Evolutionary conservation across 345 rosid species (phyloP).

Genomic region (Trapa incisa): DNA sequence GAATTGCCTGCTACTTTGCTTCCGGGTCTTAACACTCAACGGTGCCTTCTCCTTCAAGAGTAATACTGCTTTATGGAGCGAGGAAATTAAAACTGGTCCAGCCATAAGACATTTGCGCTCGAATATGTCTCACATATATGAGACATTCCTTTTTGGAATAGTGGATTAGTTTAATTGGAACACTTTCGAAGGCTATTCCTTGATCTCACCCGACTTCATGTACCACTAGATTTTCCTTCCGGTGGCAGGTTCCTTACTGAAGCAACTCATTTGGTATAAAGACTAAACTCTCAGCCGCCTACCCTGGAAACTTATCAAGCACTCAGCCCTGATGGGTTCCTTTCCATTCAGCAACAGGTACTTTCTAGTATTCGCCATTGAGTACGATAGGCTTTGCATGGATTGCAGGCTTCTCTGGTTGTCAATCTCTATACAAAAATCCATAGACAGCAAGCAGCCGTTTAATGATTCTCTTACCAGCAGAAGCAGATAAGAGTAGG

Average conservation of each 20-base stretch:
- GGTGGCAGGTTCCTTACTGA: conserved; percentile 59
- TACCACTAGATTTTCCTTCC: conserved; percentile 64
- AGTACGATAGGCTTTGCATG: too few relatives aligned
- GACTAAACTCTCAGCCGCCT: conserved; percentile 53
- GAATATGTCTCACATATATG: conserved; percentile 7
- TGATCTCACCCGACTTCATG: conserved; percentile 70
- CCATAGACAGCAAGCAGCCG: background rate
- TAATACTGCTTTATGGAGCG: conserved; percentile 63
- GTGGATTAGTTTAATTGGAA: conserved; percentile 33
- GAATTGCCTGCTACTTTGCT: conserved; percentile 46
- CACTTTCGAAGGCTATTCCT: conserved; percentile 54
- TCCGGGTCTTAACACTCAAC: conserved; percentile 52
- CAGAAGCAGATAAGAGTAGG: conserved; percentile 31
- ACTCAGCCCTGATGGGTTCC: conserved; percentile 44
- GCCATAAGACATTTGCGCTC: conserved; percentile 73
- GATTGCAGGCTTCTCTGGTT: background rate
- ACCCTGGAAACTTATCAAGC: conserved; percentile 37
- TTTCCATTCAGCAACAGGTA: conserved; percentile 96
- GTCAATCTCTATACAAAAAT: background rate
- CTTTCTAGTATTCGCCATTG: background rate
- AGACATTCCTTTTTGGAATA: background rate
- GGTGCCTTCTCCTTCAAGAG: conserved; percentile 51
- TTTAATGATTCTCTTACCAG: background rate
- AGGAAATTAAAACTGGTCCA: conserved; percentile 48
- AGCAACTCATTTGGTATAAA: conserved; percentile 46